Conservation (phyloP, 2,329 filamentous ascomycete species). For the Penicillium freii region DNA sequence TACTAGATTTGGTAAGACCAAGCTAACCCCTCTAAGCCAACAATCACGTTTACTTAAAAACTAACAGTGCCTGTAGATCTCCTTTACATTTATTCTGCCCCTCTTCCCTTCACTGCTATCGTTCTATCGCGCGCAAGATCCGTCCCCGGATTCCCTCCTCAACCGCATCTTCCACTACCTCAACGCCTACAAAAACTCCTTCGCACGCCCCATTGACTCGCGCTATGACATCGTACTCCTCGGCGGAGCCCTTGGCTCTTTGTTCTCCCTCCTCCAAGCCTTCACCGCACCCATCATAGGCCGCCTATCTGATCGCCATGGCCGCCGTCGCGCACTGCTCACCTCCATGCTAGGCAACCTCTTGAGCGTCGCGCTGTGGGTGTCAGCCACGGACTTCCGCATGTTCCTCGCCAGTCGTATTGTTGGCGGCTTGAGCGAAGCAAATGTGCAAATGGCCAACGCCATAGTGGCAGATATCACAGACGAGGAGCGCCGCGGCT, state of each 20-base stretch:
- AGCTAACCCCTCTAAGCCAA: not conserved
- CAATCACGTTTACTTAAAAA: not conserved
- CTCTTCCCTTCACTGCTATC: conserved; percentile 93
- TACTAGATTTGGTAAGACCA: conserved; percentile 76
- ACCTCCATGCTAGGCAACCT: conserved; percentile 94
- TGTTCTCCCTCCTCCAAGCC: conserved; percentile 91
- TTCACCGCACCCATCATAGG: conserved; percentile 91
- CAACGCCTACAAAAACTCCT: conserved; percentile 92
- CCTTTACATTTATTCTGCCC: conserved; percentile 96
- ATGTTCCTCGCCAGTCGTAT: conserved; percentile 93
- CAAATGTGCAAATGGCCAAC: conserved; percentile 93
- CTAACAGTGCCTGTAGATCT: conserved; percentile 64
- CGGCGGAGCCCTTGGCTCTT: conserved; percentile 85
- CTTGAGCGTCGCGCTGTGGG: conserved; percentile 89
- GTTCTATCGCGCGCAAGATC: conserved; percentile 87
- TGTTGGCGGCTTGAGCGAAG: conserved; percentile 90
- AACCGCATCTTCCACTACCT: conserved; percentile 76
- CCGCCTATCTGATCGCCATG: conserved; percentile 80
- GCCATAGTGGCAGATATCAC: conserved; percentile 97
- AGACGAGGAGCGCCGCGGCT: conserved; percentile 75
- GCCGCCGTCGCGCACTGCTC: conserved; percentile 80
- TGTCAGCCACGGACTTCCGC: conserved; percentile 86
- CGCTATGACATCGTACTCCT: conserved; percentile 96
- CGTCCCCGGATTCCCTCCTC: conserved; percentile 64
- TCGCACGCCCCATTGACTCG: conserved; percentile 88